Percentiles rank a stretch among this genome's conserved stretches.
Conservation (phyloP, 2,329 filamentous ascomycete species). For the Pezicula radicicola region DNA sequence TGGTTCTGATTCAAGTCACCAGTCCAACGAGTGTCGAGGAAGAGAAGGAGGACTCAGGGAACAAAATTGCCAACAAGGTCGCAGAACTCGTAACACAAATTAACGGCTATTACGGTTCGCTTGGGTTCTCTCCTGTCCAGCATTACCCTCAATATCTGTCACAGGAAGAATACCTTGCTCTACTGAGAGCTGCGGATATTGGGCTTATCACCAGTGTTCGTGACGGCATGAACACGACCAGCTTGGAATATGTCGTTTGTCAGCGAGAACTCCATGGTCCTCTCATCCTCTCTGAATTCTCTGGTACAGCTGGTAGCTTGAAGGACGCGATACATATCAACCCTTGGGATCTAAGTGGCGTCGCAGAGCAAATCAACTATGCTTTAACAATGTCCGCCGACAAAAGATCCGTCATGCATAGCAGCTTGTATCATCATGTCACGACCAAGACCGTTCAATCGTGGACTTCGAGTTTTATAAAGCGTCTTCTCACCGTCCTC, state of each 20-base stretch:
- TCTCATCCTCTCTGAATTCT: conserved; percentile 94
- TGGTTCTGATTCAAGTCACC: conserved; percentile 92
- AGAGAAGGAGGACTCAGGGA: conserved; percentile 71
- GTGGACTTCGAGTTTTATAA: conserved; percentile 80
- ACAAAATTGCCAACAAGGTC: conserved; percentile 82
- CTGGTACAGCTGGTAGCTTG: conserved; percentile 84
- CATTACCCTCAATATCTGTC: conserved; percentile 93
- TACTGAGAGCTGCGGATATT: conserved; percentile 87
- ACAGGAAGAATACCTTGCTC: conserved; percentile 88
- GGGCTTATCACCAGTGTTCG: conserved; percentile 93
- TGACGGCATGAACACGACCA: conserved; percentile 97
- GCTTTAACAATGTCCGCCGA: conserved; percentile 74
- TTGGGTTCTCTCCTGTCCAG: conserved; percentile 87
- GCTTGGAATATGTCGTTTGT: conserved; percentile 89
- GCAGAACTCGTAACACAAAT: conserved; percentile 89
- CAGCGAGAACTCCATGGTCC: conserved; percentile 85
- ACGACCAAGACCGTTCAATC: conserved; percentile 80
- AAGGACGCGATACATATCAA: conserved; percentile 92
- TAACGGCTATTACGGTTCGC: conserved; percentile 84
- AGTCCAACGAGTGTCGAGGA: conserved; percentile 80
- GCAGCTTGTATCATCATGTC: conserved; percentile 77
- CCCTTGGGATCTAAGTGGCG: conserved; percentile 85
- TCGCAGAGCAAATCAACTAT: conserved; percentile 78
- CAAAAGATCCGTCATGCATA: conserved; percentile 66
- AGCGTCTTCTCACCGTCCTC: conserved; percentile 76